A percentile compares a stretch with the other conserved stretches of the same genome.
phyloP scores from a whole-genome alignment of 2,329 filamentous ascomycete genomes.

The Onygenales sp. region DNA sequence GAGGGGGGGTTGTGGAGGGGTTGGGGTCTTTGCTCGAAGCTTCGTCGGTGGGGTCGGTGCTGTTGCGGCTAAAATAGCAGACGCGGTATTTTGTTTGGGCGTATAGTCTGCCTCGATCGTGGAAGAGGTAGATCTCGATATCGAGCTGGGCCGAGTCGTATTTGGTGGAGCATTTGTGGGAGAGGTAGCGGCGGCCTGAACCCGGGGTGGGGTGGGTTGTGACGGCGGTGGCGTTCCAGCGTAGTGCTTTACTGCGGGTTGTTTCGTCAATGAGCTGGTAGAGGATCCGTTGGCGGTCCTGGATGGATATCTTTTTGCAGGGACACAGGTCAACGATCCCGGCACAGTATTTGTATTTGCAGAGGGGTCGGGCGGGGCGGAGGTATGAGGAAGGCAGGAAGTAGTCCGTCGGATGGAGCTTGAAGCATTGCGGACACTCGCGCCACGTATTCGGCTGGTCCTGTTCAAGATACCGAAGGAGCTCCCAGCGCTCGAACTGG shows the following conservation, averaged over 20 bases:
- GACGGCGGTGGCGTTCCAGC: no score
- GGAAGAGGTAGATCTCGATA: background rate
- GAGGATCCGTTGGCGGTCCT: background rate
- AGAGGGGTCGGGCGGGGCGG: background rate
- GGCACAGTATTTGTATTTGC: background rate
- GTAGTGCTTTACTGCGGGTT: background rate
- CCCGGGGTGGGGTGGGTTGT: no score
- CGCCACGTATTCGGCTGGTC: background rate
- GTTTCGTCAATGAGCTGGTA: background rate
- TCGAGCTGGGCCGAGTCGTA: background rate
- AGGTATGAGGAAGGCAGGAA: background rate
- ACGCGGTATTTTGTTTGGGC: background rate
- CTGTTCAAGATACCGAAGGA: background rate
- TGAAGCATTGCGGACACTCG: background rate
- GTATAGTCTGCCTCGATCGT: background rate
- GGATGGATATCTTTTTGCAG: background rate
- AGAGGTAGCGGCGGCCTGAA: background rate
- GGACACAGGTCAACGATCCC: background rate
- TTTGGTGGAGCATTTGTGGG: background rate
- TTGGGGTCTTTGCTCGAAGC: no score
- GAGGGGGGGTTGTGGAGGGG: no score
- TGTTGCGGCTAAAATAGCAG: background rate
- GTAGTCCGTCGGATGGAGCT: background rate
- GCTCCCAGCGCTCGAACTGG: background rate
- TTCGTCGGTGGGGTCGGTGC: no score